Conservation (phyloP, 345 rosid species). For the Heritiera littoralis region DNA sequence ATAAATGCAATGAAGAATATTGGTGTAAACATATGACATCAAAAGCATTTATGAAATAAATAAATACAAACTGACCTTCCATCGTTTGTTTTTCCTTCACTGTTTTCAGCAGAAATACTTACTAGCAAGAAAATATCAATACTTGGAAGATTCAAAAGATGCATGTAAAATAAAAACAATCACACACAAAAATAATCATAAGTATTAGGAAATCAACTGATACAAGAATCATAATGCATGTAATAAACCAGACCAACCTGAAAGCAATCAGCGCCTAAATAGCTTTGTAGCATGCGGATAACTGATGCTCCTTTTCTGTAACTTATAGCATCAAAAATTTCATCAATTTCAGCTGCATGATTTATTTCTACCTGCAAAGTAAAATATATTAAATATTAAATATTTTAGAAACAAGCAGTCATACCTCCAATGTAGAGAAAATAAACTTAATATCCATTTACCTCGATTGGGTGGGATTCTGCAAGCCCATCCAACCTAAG, state of each 20-base stretch:
- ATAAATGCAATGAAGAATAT: slow-evolving; percentile 20
- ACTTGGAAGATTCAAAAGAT: neutral
- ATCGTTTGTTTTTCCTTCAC: neutral
- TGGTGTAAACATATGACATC: neutral
- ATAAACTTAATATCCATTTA: slow-evolving; percentile 21
- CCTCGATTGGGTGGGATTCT: slow-evolving; percentile 99
- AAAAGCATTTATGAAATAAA: neutral
- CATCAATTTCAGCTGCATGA: slow-evolving; percentile 88
- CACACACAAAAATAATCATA: neutral
- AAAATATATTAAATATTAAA: neutral
- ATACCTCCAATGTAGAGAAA: neutral
- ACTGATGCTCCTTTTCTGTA: slow-evolving; percentile 94
- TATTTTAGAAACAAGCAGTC: neutral
- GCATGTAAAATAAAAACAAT: neutral
- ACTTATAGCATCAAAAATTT: slow-evolving; percentile 95
- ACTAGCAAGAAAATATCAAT: neutral
- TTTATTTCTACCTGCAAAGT: slow-evolving; percentile 78
- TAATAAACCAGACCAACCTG: slow-evolving; percentile 60
- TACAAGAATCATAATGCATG: neutral
- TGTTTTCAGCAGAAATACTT: slow-evolving; percentile 7
- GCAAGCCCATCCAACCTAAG: slow-evolving; percentile 91
- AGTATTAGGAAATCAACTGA: neutral
- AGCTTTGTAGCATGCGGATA: slow-evolving; percentile 94
- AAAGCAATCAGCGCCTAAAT: slow-evolving; percentile 87
- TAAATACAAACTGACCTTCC: neutral